Conservation (phyloP, 495 filamentous ascomycete genomes). For the Hyaloscypha bicolor region DNA sequence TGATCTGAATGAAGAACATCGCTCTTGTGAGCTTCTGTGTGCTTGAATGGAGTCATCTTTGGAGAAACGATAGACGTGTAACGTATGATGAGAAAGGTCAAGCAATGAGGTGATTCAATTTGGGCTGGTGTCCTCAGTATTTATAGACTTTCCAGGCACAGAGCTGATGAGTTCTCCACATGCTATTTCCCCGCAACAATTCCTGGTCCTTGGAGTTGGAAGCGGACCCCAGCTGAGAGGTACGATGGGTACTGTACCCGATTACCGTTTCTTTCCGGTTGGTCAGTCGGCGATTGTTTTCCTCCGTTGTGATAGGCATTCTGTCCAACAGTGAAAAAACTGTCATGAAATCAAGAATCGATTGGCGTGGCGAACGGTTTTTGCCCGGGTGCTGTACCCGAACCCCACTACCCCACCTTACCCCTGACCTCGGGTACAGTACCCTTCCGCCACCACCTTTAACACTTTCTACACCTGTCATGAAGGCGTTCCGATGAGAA, state of each 20-base stretch:
- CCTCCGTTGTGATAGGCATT: background rate
- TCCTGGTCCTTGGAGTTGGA: background rate
- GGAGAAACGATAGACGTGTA: background rate
- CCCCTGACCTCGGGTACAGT: background rate
- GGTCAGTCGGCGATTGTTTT: background rate
- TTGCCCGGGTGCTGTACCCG: background rate
- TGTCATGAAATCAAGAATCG: background rate
- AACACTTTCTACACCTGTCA: background rate
- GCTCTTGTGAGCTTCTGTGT: background rate
- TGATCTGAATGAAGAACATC: conserved; percentile 4
- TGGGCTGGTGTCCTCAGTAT: background rate
- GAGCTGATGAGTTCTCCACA: background rate
- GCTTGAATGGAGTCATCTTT: background rate
- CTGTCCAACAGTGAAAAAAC: background rate
- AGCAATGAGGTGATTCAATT: background rate
- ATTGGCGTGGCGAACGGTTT: background rate
- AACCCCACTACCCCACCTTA: background rate
- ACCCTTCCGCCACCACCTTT: background rate
- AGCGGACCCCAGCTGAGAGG: background rate
- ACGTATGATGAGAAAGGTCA: background rate
- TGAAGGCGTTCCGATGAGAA: background rate
- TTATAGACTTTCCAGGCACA: background rate
- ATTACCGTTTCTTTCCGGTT: background rate
- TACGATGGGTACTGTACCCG: background rate
- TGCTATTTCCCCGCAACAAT: background rate